Conservation (phyloP, 495 filamentous ascomycete genomes). For the Elaphomyces granulatus region DNA sequence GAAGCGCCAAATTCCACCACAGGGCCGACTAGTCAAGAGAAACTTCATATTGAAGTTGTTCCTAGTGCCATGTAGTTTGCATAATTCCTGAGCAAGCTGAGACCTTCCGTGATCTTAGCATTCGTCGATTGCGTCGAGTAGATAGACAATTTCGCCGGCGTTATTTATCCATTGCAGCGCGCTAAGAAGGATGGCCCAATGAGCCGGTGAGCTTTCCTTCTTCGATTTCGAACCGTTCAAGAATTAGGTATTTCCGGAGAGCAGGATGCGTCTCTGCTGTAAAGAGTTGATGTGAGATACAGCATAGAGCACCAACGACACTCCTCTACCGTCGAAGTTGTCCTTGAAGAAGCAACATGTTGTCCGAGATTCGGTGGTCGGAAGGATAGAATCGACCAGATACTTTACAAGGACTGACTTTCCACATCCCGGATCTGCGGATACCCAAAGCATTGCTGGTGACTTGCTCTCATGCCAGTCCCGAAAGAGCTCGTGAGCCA, state of each 20-base stretch:
- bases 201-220: not conserved
- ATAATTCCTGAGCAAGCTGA: no score
- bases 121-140: no score
- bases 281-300: constrained; percentile 26
- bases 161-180: not conserved
- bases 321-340: constrained; percentile 9
- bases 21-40: constrained; percentile 24
- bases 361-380: constrained; percentile 7
- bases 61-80: not conserved
- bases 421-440: constrained; percentile 26
- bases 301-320: constrained; percentile 15
- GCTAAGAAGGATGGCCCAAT: not conserved
- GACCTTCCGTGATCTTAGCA: no score
- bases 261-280: constrained; percentile 3
- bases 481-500: constrained; percentile 13
- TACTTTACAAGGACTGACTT: constrained; percentile 25
- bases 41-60: constrained; percentile 18
- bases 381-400: constrained; percentile 15
- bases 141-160: no score
- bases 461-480: constrained; percentile 14
- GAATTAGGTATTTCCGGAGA: not conserved
- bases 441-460: constrained; percentile 24
- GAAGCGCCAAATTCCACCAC: constrained; percentile 17
- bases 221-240: not conserved
- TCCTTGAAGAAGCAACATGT: constrained; percentile 31